phyloP scores from a whole-genome alignment of 495 filamentous ascomycete genomes.

The Aspergillus panamensis region DNA sequence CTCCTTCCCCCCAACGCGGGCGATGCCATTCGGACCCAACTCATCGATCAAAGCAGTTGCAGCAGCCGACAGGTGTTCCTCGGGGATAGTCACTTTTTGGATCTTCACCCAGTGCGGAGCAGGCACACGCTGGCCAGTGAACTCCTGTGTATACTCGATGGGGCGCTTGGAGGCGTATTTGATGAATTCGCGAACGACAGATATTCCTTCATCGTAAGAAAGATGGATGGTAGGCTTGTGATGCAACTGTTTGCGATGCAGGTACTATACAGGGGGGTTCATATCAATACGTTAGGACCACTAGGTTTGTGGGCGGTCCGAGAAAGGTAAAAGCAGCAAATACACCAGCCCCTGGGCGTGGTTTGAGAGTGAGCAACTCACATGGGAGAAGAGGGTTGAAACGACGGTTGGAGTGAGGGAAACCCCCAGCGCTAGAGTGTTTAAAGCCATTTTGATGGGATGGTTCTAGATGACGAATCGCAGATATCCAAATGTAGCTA shows the following conservation, averaged over 20 bases:
- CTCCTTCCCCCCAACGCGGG: constrained; percentile 69
- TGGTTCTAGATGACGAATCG: not conserved
- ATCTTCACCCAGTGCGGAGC: constrained; percentile 83
- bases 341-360: not conserved
- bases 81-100: constrained; percentile 66
- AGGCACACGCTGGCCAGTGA: constrained; percentile 86
- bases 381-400: constrained; percentile 74
- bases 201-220: constrained; percentile 92
- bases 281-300: constrained; percentile 6
- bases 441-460: constrained; percentile 54
- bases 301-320: not conserved
- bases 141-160: constrained; percentile 87
- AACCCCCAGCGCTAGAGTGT: constrained; percentile 66
- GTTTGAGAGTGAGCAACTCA: constrained; percentile 33
- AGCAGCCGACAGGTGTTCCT: constrained; percentile 55
- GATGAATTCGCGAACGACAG: constrained; percentile 81
- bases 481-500: not conserved
- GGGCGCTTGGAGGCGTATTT: constrained; percentile 77
- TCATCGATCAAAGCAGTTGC: constrained; percentile 62
- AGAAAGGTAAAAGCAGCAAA: constrained; percentile 6
- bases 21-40: constrained; percentile 70
- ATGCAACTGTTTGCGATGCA: constrained; percentile 69
- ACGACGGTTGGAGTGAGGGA: constrained; percentile 77
- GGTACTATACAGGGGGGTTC: constrained; percentile 53
- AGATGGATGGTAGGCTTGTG: constrained; percentile 81